A percentile compares a stretch with the other conserved stretches of the same genome.
Conservation (phyloP, 1,139 yeast species). For the Hyphopichia buzzinii region DNA sequence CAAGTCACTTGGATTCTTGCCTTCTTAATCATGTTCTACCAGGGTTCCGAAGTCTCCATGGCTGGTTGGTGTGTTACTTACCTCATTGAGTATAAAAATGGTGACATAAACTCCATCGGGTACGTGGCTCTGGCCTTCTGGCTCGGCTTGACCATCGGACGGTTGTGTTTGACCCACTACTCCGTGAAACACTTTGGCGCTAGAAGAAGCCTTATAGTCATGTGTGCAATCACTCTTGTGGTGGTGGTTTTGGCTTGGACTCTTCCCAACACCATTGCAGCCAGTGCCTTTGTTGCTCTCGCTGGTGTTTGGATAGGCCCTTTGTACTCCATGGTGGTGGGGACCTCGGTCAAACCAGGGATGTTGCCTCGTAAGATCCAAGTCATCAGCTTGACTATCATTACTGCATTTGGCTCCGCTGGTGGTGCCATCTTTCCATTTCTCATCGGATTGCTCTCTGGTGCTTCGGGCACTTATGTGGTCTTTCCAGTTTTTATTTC, state of each 20-base stretch:
- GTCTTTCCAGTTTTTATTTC: slow-evolving; percentile 44
- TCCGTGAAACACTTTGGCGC: slow-evolving; percentile 34
- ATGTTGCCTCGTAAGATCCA: slow-evolving; percentile 47
- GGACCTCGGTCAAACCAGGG: slow-evolving; percentile 30
- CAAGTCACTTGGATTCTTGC: slow-evolving; percentile 48
- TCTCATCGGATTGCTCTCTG: slow-evolving; percentile 45
- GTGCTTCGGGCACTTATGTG: slow-evolving; percentile 42
- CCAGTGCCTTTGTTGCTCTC: slow-evolving; percentile 36
- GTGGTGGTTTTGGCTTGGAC: slow-evolving; percentile 38
- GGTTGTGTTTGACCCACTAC: slow-evolving; percentile 37
- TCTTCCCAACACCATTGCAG: slow-evolving; percentile 28
- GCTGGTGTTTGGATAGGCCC: slow-evolving; percentile 47
- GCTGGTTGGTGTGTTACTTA: slow-evolving; percentile 65
- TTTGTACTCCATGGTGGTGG: slow-evolving; percentile 46
- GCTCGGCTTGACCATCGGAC: slow-evolving; percentile 57
- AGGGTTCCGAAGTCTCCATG: slow-evolving; percentile 57
- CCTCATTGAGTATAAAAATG: slow-evolving; percentile 47
- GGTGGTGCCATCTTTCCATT: slow-evolving; percentile 54
- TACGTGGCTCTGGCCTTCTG: slow-evolving; percentile 62
- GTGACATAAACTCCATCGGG: slow-evolving; percentile 40
- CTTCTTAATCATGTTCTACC: slow-evolving; percentile 49
- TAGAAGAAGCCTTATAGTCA: slow-evolving; percentile 33
- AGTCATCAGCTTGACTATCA: slow-evolving; percentile 43
- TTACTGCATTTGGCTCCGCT: slow-evolving; percentile 50
- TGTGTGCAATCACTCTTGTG: slow-evolving; percentile 23